Base-by-base conservation (phyloP, 352 stramenopile species). In the Pythium brassicae region DNA sequence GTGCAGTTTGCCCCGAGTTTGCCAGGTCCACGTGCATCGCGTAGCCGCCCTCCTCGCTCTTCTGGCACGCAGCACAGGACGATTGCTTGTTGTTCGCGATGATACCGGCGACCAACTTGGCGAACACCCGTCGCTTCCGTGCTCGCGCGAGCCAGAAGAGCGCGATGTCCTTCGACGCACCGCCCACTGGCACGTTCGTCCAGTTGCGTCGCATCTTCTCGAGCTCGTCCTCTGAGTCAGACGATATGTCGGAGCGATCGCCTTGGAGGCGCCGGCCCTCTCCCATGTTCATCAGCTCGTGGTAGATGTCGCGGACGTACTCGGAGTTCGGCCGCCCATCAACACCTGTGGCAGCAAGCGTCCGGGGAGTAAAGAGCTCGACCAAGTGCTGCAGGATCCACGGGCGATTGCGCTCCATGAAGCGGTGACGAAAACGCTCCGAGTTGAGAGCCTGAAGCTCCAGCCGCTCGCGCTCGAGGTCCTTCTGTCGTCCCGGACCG, bases 371-470 rank as follows among this genome's bases (percentile, higher is more conserved):
- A 50, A 99, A 91, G 20, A 99, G 74, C 63, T 99, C 95, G 1
- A 94, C 86, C 17, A 99, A 74, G 69, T 99, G 96, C 59, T 98
- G 92, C 17, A 99, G 65, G 26, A 99, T 91, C 96, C 96, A 99
- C 20, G 96, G 95, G 0, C 92, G 77, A 70, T 99, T 99, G 46
- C 94, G 88, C 46, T 99, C 94, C 35, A 99, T 78, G 65, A 99
- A 99, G 14, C 96, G 84, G 59, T 98, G 94, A 12, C 95, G 81
- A 68, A 99, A 99, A 15, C 89, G 74, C 65, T 98, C 95, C 62
- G 87, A 98, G 72, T 99, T 99, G 60, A 99, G 80, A 20, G 94
- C 95, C 50, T 97, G 83, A 17, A 98, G 74, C 65, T 99, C 96
- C 42, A 98, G 76, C 7, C 95, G 78, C 66, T 99, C 96, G 54